A percentile compares a stretch with the other conserved stretches of the same genome.
These are phyloP conservation scores for Didymella pomorum DNA, from an alignment of 2,329 filamentous ascomycete species.

Conservation along the genomic window DNA sequence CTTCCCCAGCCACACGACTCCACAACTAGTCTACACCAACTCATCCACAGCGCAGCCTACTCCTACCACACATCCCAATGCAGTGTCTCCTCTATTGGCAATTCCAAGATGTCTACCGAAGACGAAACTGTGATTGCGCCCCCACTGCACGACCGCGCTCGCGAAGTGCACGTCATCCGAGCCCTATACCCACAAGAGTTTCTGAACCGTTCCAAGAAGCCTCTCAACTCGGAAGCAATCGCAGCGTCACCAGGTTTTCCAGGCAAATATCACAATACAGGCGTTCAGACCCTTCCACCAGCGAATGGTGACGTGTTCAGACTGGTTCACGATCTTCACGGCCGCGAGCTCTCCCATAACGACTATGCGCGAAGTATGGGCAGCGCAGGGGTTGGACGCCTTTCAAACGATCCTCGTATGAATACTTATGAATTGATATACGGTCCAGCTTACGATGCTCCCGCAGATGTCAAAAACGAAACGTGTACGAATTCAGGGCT, in stretches of 20 bases:
- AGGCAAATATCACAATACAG: constrained; percentile 23
- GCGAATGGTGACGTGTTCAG: constrained; percentile 15
- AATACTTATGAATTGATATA: constrained; percentile 17
- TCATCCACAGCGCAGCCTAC: not conserved
- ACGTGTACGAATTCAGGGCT: constrained; percentile 21
- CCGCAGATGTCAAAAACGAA: not conserved
- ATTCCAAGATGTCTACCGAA: not conserved
- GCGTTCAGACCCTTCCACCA: constrained; percentile 27
- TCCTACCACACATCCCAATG: not conserved
- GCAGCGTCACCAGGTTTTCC: not conserved
- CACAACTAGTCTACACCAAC: not conserved
- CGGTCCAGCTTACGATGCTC: constrained; percentile 8
- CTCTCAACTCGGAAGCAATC: not conserved
- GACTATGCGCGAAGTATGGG: constrained; percentile 20
- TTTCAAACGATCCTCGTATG: not conserved
- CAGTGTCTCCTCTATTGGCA: not conserved
- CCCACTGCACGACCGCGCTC: not conserved
- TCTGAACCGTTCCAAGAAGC: not conserved
- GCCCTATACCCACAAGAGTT: not conserved
- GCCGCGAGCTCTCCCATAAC: constrained; percentile 13
- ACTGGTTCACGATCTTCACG: constrained; percentile 26
- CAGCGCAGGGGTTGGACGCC: constrained; percentile 23
- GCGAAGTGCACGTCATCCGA: constrained; percentile 2
- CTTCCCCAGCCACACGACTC: not conserved
- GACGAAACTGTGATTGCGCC: not conserved